Percentiles rank a stretch among this genome's conserved stretches.
phyloP scores from a whole-genome alignment of 192 early-diverging fungal genomes.

The Umbelopsis sp. region DNA sequence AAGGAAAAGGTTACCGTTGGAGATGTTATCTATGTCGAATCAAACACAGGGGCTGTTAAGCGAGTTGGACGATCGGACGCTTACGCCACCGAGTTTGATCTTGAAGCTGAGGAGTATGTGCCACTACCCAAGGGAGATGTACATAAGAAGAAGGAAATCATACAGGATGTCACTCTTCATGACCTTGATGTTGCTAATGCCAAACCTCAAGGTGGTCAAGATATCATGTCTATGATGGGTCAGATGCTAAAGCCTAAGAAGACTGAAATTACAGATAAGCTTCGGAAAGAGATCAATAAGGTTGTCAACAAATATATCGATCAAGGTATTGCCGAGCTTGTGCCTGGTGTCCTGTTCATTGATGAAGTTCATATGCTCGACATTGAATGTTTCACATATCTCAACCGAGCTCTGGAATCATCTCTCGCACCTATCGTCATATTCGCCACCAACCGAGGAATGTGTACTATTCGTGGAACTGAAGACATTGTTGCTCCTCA shows the following conservation, averaged over 20 bases:
- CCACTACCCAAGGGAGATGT: conserved; percentile 99
- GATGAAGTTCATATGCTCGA: conserved; percentile 99
- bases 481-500: conserved; percentile 92
- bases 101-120: conserved; percentile 98
- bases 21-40: conserved; percentile 98
- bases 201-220: conserved; percentile 94
- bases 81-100: conserved; percentile 98
- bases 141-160: conserved; percentile 95
- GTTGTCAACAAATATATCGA: conserved; percentile 98
- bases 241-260: conserved; percentile 99
- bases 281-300: conserved; percentile 96
- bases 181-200: conserved; percentile 99
- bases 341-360: conserved; percentile 98
- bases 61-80: conserved; percentile 96
- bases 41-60: conserved; percentile 98
- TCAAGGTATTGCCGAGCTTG: conserved; percentile 97
- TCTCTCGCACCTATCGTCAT: conserved; percentile 97
- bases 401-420: conserved; percentile 97
- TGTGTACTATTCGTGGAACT: conserved; percentile 94
- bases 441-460: conserved; percentile 98
- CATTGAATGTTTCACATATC: conserved; percentile 99
- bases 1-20: conserved; percentile 97
- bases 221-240: conserved; percentile 98
- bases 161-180: conserved; percentile 98
- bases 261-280: conserved; percentile 98